phyloP scores from a whole-genome alignment of 2,329 filamentous ascomycete species.

The Parastagonospora avenae region DNA sequence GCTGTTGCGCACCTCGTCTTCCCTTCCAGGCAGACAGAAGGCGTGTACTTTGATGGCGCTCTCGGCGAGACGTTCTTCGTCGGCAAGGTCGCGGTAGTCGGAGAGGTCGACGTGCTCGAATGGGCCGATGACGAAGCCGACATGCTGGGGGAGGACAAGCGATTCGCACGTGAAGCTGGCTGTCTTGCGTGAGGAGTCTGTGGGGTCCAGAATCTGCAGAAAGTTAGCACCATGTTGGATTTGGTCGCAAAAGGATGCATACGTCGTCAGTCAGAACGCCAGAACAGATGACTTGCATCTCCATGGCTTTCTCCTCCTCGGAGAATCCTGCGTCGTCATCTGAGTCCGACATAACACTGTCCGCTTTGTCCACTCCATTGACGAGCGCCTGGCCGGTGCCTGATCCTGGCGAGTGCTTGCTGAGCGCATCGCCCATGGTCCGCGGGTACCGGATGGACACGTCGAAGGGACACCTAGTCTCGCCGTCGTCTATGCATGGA shows the following conservation, averaged over 20 bases:
- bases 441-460: conserved; percentile 84
- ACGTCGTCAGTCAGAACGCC: conserved; percentile 85
- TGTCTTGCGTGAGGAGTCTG: conserved; percentile 81
- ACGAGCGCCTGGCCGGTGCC: conserved; percentile 14
- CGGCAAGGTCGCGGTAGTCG: conserved; percentile 85
- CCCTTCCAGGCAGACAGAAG: conserved; percentile 85
- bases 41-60: conserved; percentile 88
- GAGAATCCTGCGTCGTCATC: conserved; percentile 53
- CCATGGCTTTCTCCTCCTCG: conserved; percentile 83
- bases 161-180: conserved; percentile 76
- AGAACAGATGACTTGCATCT: conserved; percentile 89
- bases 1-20: conserved; percentile 83
- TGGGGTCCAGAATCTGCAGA: conserved; percentile 66
- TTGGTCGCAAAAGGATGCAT: conserved; percentile 11
- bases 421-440: conserved; percentile 77
- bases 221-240: not conserved
- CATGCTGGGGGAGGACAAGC: conserved; percentile 80
- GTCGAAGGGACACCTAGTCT: conserved; percentile 83
- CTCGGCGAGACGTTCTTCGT: conserved; percentile 86
- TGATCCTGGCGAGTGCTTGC: conserved; percentile 40
- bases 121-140: conserved; percentile 91
- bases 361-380: conserved; percentile 34
- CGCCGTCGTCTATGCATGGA: conserved; percentile 87
- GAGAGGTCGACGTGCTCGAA: conserved; percentile 93
- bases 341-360: conserved; percentile 40